Base-by-base conservation (phyloP, 331 rosid species). In the Rhamnella rubrinervis region DNA sequence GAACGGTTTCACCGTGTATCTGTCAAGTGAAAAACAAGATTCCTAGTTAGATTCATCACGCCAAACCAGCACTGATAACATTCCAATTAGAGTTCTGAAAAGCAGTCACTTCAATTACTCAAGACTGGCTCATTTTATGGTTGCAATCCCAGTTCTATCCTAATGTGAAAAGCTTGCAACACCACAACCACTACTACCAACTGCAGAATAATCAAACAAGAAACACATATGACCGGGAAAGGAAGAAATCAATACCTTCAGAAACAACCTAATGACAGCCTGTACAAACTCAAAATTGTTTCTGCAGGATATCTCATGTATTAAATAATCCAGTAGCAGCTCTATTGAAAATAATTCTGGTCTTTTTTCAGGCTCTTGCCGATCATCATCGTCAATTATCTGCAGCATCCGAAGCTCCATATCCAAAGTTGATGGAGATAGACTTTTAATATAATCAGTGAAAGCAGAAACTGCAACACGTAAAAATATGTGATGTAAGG, bases 1-100 rank as follows among this genome's bases (percentile, higher is more conserved):
- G 80, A 71, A 93, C 78, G 6, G 96, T 86, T 77, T 93, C 96
- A 9, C 98, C 96, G 7, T 90, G 98, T 73, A 93, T 88, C 98
- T 93, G 79, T 49, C 39, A 44, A 39, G 26, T 58, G 72, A 79
- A 39, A 6, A 47, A 31, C 50, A 66, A 55, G 18, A 8, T 18
- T 53, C 25, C 10, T 51, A 17, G 8, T 55, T 19, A 56, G 66
- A 25, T 26, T 23, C 35, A 4, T 8, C 35, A 37, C 21, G 31
- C 25, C 20, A 18, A 53, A 21, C 25, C 20, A 62, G 6, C n/a
- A 40, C 13, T 19, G 7, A 51, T 14, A 19, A 31, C 35, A 3
- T 31, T 16, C 60, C 37, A 6, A 5, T 53, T 17, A 17, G 58
- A 53, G 25, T 6, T 49, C 55, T 31, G 5, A 31, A 31, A 31